Conservation (phyloP, 129 eudicot species). For the Artemisia annua region DNA sequence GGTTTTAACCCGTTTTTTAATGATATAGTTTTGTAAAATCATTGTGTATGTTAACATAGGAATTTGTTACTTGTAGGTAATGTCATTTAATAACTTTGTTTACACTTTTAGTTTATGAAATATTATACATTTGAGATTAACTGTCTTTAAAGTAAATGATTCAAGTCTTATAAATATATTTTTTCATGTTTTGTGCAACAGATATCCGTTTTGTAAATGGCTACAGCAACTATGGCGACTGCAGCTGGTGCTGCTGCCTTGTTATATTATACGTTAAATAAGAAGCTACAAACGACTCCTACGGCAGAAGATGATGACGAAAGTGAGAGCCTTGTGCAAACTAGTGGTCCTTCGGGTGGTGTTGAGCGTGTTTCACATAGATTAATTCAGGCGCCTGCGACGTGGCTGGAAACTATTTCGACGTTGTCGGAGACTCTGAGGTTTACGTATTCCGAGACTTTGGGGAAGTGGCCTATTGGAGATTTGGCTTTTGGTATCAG, state of each 20-base stretch:
- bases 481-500: conserved; percentile 98
- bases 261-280: conserved; percentile 80
- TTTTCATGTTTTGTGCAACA: conserved; percentile 3
- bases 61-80: conserved; percentile 23
- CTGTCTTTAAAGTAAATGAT: conserved; percentile 13
- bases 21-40: not conserved
- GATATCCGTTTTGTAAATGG: conserved; percentile 50
- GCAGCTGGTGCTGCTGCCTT: conserved; percentile 99
- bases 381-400: conserved; percentile 92
- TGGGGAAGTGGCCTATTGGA: conserved; percentile 99
- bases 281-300: conserved; percentile 52
- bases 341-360: conserved; percentile 49
- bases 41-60: not conserved
- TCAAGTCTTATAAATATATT: not conserved
- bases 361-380: conserved; percentile 73
- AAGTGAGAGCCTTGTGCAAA: conserved; percentile 38
- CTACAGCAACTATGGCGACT: conserved; percentile 96
- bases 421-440: conserved; percentile 93
- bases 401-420: conserved; percentile 97
- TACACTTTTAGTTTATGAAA: conserved; percentile 9
- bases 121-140: conserved; percentile 6
- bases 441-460: conserved; percentile 93
- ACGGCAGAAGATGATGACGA: conserved; percentile 57
- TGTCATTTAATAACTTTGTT: conserved; percentile 13
- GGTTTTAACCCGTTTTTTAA: not conserved